Base-by-base conservation (phyloP, 257 asterid genomes). In the Avicennia marina region DNA sequence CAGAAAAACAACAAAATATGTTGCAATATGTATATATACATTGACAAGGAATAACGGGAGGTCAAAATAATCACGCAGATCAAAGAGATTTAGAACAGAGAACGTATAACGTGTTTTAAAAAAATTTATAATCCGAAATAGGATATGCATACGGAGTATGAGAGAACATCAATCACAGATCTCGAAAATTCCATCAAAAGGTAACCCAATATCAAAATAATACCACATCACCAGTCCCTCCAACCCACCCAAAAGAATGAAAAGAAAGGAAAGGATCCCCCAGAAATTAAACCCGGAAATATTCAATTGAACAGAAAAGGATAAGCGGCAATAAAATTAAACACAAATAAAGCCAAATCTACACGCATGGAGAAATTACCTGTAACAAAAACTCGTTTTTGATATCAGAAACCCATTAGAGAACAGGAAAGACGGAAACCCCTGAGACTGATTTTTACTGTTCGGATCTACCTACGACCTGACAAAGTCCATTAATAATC, bases 391-490 rank as follows among this genome's bases (percentile, higher is more conserved):
- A 1, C 27, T 22, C 11, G 40, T 17, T 54, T 10, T 21, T 13
- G 21, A 65, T 29, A 56, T 44, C 19, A 58, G 58, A 51, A 44
- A 24, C 59, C 50, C 63, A 36, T 32, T 8, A 9, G 49, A 21
- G 19, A 48, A 8, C 5, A 15, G 19, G 5, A 29, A 29, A 4
- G 53, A 32, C 7, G 60, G 31, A 67, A 33, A 60, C 52, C 53
- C 31, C n/a, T n/a, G n/a, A n/a, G n/a, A n/a, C n/a, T n/a, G n/a
- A n/a, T n/a, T n/a, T n/a, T n/a, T n/a, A n/a, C 18, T 43, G 25
- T 43, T 43, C 4, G 49, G 12, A 25, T 38, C 43, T 38, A 38
- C 43, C 43, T 11, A 38, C 16, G 13, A 38, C 16, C 43, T 17
- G 43, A n/a, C 43, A 2, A 13, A 38, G 43, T 43, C 24, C 9